Evolutionary conservation across 2,329 filamentous ascomycete species (phyloP).

Genomic region (Ascochyta rabiei): DNA sequence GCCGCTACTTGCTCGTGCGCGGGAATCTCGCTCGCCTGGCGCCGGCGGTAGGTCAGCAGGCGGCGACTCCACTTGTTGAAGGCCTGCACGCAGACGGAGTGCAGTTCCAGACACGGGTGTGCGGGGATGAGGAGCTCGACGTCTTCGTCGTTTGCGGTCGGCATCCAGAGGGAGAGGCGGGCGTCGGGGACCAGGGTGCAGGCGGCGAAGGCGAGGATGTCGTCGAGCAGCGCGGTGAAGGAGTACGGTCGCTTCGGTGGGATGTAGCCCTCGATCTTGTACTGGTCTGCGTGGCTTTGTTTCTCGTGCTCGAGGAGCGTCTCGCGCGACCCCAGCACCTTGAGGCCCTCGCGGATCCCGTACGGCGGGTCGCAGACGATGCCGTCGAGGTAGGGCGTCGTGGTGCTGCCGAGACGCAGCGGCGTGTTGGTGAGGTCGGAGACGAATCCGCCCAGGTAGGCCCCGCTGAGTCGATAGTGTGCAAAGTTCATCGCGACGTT

Average conservation of each 20-base stretch:
- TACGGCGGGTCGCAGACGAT: constrained; percentile 97
- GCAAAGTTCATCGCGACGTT: constrained; percentile 75
- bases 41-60: constrained; percentile 82
- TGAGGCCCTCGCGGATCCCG: constrained; percentile 88
- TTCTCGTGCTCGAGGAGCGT: constrained; percentile 31
- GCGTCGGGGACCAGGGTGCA: constrained; percentile 78
- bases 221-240: constrained; percentile 86
- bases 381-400: constrained; percentile 70
- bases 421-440: constrained; percentile 90
- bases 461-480: constrained; percentile 74
- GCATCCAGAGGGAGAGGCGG: constrained; percentile 95
- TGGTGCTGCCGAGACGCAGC: constrained; percentile 50
- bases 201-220: constrained; percentile 83
- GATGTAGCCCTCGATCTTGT: constrained; percentile 64
- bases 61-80: constrained; percentile 95
- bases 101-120: constrained; percentile 75
- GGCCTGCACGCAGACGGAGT: constrained; percentile 78
- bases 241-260: constrained; percentile 92
- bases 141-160: constrained; percentile 68
- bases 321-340: constrained; percentile 81
- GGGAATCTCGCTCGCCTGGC: constrained; percentile 63
- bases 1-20: constrained; percentile 3
- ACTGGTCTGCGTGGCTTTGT: constrained; percentile 35
- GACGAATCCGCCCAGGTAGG: constrained; percentile 79
- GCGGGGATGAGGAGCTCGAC: constrained; percentile 77